Conservation (phyloP, 345 rosid genomes). For the Corchorus capsularis region DNA sequence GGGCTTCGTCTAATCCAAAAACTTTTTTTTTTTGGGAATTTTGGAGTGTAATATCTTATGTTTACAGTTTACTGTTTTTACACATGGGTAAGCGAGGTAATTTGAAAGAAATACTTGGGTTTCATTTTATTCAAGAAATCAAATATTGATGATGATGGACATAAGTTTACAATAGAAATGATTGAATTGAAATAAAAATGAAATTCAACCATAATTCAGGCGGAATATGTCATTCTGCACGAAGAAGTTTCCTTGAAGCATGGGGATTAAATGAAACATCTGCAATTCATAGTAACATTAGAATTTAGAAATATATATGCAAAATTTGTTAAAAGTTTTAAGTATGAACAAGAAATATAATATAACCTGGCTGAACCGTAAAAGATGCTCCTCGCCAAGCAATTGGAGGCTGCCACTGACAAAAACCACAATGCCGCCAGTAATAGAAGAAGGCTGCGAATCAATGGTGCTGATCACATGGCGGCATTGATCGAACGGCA, state of each 20-base stretch:
- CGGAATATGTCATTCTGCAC: conserved; percentile 89
- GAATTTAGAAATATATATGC: neutral
- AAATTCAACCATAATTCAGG: conserved; percentile 64
- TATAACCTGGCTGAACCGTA: conserved; percentile 79
- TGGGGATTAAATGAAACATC: conserved; percentile 78
- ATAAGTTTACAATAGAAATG: neutral
- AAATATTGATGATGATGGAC: neutral
- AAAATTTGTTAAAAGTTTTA: neutral
- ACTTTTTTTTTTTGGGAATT: neutral
- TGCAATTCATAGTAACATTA: conserved; percentile 27
- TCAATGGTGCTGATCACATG: conserved; percentile 73
- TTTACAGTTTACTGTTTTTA: too few relatives aligned
- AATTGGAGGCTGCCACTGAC: conserved; percentile 80
- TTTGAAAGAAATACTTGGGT: neutral
- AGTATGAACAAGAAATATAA: neutral
- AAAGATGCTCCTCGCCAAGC: conserved; percentile 65
- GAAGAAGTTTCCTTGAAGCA: conserved; percentile 54
- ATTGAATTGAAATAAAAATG: neutral
- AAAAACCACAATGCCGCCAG: conserved; percentile 65
- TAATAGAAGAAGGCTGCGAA: conserved; percentile 62
- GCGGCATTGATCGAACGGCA: conserved; percentile 73
- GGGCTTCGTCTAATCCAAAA: neutral
- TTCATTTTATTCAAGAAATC: conserved; percentile 4
- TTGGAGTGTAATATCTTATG: too few relatives aligned
- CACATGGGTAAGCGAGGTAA: neutral